Evolutionary conservation across 176 grass and related monocot species (phyloP).

Genomic region (Paspalum vaginatum): DNA sequence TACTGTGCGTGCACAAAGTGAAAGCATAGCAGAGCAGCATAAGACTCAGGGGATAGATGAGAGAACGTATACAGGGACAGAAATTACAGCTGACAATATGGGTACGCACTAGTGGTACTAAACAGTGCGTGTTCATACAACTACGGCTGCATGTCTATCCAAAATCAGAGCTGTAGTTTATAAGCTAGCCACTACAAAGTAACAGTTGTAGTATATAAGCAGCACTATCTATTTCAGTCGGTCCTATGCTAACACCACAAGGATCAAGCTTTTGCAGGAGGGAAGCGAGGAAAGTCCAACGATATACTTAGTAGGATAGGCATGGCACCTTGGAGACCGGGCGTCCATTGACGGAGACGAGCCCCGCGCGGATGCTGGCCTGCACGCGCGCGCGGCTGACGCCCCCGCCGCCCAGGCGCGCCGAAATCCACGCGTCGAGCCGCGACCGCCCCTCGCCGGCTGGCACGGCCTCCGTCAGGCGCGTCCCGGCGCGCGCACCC

Average conservation of each 20-base stretch:
- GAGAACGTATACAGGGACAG: neutral
- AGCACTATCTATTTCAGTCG: neutral
- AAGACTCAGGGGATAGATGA: neutral
- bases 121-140: neutral
- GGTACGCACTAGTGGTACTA: neutral
- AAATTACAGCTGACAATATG: neutral
- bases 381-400: slow-evolving; percentile 86
- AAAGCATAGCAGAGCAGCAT: neutral
- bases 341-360: slow-evolving; percentile 93
- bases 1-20: slow-evolving; percentile 13
- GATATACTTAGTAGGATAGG: neutral
- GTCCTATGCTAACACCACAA: neutral
- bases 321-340: slow-evolving; percentile 60
- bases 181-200: neutral
- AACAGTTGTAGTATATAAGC: neutral
- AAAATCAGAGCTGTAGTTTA: neutral
- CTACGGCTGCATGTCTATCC: neutral
- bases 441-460: slow-evolving; percentile 47
- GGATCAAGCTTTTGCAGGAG: neutral
- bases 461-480: slow-evolving; percentile 70
- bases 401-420: slow-evolving; percentile 46
- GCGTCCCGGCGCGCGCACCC: slow-evolving; percentile 56
- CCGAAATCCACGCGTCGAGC: slow-evolving; percentile 79
- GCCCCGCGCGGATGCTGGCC: slow-evolving; percentile 87
- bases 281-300: neutral